Conservation (phyloP, 225 moss, liverwort and hornwort genomes). For the Marchantia paleacea region DNA sequence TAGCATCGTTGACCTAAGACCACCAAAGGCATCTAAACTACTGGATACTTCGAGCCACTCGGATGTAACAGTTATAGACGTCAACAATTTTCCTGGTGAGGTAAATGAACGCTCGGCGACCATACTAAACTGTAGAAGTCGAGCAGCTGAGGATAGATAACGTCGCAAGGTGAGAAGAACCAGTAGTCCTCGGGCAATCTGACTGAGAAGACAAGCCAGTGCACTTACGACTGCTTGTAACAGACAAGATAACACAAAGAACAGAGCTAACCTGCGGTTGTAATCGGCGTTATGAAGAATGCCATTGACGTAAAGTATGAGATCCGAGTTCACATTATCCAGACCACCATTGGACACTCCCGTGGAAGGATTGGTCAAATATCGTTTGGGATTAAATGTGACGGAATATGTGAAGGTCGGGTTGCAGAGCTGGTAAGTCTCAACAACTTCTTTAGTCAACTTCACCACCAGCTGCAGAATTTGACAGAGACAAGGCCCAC, state of each 20-base stretch:
- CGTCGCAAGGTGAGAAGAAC: too few relatives aligned
- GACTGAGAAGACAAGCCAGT: background rate
- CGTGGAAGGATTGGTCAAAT: conserved; percentile 56
- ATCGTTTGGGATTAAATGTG: conserved; percentile 61
- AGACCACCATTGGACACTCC: conserved; percentile 59
- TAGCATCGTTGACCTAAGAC: too few relatives aligned
- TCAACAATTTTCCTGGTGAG: too few relatives aligned
- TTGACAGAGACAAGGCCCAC: conserved; percentile 10
- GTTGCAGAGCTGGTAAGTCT: conserved; percentile 64
- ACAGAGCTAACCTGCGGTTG: conserved; percentile 53
- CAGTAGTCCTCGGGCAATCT: too few relatives aligned
- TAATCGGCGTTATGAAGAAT: conserved; percentile 48
- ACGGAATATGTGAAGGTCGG: conserved; percentile 56
- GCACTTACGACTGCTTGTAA: background rate
- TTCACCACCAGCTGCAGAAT: conserved; percentile 58
- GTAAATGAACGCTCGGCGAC: too few relatives aligned
- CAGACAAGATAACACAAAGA: background rate
- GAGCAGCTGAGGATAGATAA: too few relatives aligned
- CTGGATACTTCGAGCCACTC: too few relatives aligned
- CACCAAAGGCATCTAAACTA: too few relatives aligned
- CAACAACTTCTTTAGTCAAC: conserved; percentile 67
- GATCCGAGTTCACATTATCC: conserved; percentile 73
- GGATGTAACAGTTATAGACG: too few relatives aligned
- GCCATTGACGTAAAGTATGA: conserved; percentile 64
- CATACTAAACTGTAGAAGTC: too few relatives aligned